Evolutionary conservation across 1,284 basidiomycete genomes (phyloP).

Genomic region (Ceratobasidium sp.): DNA sequence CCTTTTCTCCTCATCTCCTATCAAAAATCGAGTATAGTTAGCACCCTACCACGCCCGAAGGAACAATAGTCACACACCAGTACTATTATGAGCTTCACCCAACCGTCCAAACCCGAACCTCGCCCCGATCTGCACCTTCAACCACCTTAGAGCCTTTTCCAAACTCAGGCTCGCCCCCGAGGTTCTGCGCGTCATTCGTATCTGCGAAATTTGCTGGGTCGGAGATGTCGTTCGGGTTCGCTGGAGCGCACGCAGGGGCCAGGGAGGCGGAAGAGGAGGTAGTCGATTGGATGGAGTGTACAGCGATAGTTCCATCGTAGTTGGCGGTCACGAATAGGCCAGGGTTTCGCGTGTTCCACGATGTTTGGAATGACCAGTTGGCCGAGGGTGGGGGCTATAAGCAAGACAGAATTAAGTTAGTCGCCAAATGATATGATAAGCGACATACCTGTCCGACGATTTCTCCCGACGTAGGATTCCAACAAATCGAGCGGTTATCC

Average conservation of each 20-base stretch:
- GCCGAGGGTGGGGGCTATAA: constrained; percentile 57
- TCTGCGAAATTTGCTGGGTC: constrained; percentile 40
- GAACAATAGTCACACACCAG: constrained; percentile 8
- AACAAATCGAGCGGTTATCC: too few relatives aligned
- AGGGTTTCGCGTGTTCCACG: constrained; percentile 97
- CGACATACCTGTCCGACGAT: too few relatives aligned
- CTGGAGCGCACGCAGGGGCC: constrained; percentile 59
- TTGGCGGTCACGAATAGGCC: constrained; percentile 88
- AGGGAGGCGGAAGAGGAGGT: constrained; percentile 47
- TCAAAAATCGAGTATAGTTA: constrained; percentile 60
- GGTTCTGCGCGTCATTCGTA: constrained; percentile 56
- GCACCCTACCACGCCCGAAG: background rate
- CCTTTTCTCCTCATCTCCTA: constrained; percentile 77
- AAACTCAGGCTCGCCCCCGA: constrained; percentile 75
- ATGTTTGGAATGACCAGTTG: too few relatives aligned
- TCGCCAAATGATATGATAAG: constrained; percentile 39
- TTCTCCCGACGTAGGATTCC: too few relatives aligned
- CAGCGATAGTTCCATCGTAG: constrained; percentile 83
- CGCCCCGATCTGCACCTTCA: constrained; percentile 83
- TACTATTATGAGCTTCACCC: constrained; percentile 76
- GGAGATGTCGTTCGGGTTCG: constrained; percentile 80
- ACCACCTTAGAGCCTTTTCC: constrained; percentile 95
- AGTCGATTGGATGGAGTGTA: constrained; percentile 93
- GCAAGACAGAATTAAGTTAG: too few relatives aligned
- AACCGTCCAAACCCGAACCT: constrained; percentile 95